Conservation (phyloP, 305 asterid species). For the Salvia sclarea region DNA sequence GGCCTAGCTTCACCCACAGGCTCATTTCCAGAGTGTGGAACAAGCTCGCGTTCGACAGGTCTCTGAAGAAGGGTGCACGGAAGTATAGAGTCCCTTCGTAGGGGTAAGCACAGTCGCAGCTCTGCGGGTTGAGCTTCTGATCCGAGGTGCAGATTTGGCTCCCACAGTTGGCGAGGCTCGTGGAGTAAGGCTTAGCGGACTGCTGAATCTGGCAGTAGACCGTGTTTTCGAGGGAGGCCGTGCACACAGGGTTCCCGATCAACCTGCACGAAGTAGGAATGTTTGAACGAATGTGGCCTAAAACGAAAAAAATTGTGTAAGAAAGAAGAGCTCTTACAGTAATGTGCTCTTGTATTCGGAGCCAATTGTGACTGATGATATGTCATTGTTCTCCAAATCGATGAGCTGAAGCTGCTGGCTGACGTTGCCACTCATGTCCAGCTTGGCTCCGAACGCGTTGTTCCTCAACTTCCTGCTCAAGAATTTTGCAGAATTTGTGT, state of each 20-base stretch:
- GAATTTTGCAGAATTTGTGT: slow-evolving; percentile 14
- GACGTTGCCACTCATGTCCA: slow-evolving; percentile 65
- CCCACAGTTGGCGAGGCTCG: slow-evolving; percentile 85
- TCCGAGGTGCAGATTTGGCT: slow-evolving; percentile 64
- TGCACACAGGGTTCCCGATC: slow-evolving; percentile 91
- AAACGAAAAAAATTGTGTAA: not conserved
- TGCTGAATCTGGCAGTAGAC: slow-evolving; percentile 85
- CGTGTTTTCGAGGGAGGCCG: slow-evolving; percentile 60
- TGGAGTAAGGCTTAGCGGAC: slow-evolving; percentile 69
- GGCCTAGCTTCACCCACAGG: slow-evolving; percentile 83
- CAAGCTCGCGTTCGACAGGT: slow-evolving; percentile 66
- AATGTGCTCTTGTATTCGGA: slow-evolving; percentile 71
- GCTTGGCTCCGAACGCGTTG: slow-evolving; percentile 66
- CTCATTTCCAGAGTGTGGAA: slow-evolving; percentile 93
- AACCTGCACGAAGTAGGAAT: slow-evolving; percentile 42
- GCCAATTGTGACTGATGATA: slow-evolving; percentile 71
- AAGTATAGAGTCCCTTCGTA: slow-evolving; percentile 88
- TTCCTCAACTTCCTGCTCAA: slow-evolving; percentile 70
- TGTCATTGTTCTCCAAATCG: slow-evolving; percentile 77
- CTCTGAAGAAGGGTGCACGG: slow-evolving; percentile 89
- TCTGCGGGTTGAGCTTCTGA: slow-evolving; percentile 80
- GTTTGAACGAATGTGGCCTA: too few species aligned
- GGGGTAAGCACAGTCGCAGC: slow-evolving; percentile 89
- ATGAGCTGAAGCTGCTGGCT: slow-evolving; percentile 71
- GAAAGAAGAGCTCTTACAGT: slow-evolving; percentile 73